A percentile compares a stretch with the other conserved stretches of the same genome.
phyloP scores from a whole-genome alignment of 768 basidiomycete species.

The Lactarius akahatsu region DNA sequence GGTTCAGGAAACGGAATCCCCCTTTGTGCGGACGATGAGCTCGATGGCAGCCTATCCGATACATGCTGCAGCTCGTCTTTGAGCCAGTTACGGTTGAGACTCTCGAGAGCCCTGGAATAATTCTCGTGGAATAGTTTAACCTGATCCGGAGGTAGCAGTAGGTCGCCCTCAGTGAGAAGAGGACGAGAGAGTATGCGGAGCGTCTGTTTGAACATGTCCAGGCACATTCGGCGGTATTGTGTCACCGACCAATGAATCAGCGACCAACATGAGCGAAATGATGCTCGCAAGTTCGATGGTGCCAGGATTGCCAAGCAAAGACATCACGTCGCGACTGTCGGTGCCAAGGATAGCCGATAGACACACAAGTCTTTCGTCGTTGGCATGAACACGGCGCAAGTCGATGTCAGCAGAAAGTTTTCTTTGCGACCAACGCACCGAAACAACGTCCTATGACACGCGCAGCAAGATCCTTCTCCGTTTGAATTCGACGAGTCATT shows the following conservation, averaged over 20 bases:
- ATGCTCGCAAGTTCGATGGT: neutral
- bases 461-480: neutral
- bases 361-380: neutral
- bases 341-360: neutral
- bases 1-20: neutral
- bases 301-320: neutral
- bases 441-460: neutral
- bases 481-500: neutral
- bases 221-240: neutral
- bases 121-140: neutral
- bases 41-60: neutral
- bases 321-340: neutral
- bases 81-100: neutral
- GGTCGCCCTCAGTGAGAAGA: neutral
- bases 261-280: neutral
- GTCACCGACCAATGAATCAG: neutral
- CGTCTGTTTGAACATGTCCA: neutral
- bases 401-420: neutral
- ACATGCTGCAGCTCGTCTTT: neutral
- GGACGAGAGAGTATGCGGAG: neutral
- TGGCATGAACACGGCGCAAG: neutral
- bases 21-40: no score
- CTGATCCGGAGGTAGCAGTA: neutral
- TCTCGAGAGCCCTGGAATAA: neutral
- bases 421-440: neutral